Evolutionary conservation across 345 rosid species (phyloP), one percentile per base, ranked within the genome.

Genomic region (Populus tremula): DNA sequence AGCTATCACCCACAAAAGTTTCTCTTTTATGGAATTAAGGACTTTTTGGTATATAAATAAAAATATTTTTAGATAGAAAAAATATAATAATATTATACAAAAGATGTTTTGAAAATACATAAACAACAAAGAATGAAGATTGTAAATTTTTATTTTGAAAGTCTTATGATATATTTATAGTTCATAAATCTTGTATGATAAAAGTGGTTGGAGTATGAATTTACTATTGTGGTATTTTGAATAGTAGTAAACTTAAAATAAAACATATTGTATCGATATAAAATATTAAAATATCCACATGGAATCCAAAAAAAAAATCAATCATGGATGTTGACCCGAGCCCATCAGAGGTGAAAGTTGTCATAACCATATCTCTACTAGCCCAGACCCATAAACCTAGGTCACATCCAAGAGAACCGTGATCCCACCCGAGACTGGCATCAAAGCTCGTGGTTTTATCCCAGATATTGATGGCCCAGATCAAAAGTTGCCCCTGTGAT

Each of bases 401-500:
- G 85, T 86, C 38, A 75, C 49, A 10, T 71, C 86, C 81, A 84
- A 81, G 66, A 88, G 88, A 9, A 72, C 78, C 1, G 36, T 65
- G 23, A 6, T 89, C 72, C 77, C 79, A 0, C 23, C 76, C 0
- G 79, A 67, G 3, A 56, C 83, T 4, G 87, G 80, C 16, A 69
- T 86, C 2, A 33, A 77, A 79, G 35, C 86, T 61, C 74, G 83
- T 0, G 47, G 81, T 67, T 88, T 83, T 75, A 29, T 82, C 20
- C 88, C 86, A 2, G 49, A 50, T 41, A 27, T 63, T 47, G 39
- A 23, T 11, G 33, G 13, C 76, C 56, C 72, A 0, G 67, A 5
- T 39, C 62, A 67, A 11, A 90, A 82, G 33, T 82, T 88, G 8
- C 89, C 91, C 0, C 66, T 92, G 80, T 91, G 8, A 75, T 92